Evolutionary conservation across 2,329 filamentous ascomycete genomes (phyloP).

Genomic region (Fusarium torulosum): DNA sequence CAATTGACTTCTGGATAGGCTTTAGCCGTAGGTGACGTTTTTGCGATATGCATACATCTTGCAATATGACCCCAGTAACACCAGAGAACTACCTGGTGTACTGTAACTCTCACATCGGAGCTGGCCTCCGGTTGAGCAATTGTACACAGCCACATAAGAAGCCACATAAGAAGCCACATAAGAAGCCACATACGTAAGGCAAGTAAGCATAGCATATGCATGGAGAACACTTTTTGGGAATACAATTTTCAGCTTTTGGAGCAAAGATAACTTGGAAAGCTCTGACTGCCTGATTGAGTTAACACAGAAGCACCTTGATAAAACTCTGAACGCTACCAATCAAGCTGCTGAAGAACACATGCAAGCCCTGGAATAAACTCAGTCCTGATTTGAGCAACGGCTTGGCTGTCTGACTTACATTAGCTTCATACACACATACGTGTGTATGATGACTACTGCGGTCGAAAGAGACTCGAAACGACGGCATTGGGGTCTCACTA

Average conservation of each 20-base stretch:
- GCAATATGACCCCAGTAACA: too few species aligned
- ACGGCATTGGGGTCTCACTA: neutral
- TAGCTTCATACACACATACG: conserved; percentile 10
- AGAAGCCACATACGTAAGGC: neutral
- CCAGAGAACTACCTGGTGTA: too few species aligned
- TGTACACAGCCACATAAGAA: neutral
- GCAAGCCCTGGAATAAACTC: neutral
- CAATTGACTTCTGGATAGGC: neutral
- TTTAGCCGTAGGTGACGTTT: neutral
- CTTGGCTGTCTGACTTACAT: conserved; percentile 27
- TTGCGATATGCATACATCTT: neutral
- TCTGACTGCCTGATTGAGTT: neutral
- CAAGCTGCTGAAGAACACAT: neutral
- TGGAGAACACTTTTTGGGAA: neutral
- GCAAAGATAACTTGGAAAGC: neutral
- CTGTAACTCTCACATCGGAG: neutral
- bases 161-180: neutral
- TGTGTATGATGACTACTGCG: conserved; percentile 8
- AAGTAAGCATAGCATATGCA: neutral
- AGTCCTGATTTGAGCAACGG: conserved; percentile 7
- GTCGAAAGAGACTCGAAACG: too few species aligned
- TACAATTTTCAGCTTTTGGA: neutral
- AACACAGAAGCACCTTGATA: neutral
- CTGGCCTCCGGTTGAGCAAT: neutral
- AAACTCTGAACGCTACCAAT: too few species aligned